phyloP scores from a whole-genome alignment of 208 protist species.

The Tritrichomonas musculus region DNA sequence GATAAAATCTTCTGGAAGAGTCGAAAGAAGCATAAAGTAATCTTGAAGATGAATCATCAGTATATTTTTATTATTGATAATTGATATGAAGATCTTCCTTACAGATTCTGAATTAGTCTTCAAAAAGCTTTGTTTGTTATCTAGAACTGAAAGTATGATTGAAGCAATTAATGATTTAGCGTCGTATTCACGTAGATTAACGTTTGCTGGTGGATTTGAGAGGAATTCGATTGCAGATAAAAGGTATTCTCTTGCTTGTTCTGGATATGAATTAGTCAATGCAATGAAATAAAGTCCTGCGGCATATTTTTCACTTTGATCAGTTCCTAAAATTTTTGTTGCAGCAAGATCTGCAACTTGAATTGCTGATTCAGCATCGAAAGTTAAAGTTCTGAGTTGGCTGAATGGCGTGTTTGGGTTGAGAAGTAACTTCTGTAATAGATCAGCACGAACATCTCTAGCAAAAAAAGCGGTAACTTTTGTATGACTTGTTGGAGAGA shows the following conservation, averaged over 20 bases:
- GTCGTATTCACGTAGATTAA: neutral
- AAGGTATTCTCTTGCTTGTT: neutral
- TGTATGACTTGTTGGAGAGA: too few species aligned
- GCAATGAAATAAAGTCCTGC: neutral
- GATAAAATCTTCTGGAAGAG: neutral
- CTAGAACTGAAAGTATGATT: neutral
- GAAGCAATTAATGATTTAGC: neutral
- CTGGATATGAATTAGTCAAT: neutral
- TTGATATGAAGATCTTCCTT: neutral
- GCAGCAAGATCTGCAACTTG: neutral
- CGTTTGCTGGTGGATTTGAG: neutral
- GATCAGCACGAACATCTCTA: neutral
- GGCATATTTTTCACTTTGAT: neutral
- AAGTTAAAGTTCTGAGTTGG: neutral
- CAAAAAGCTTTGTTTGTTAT: neutral
- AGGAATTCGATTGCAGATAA: neutral
- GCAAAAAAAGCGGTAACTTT: neutral
- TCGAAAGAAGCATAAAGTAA: neutral
- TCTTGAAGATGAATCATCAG: neutral
- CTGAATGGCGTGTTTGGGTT: neutral
- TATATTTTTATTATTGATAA: neutral
- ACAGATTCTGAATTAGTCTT: neutral
- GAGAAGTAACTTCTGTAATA: neutral
- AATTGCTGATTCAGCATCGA: neutral
- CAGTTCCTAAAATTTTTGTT: neutral